Evolutionary conservation across 164 flowering plant species (phyloP), one percentile per base, ranked within the genome.

Genomic region (Dillenia suffruticosa): DNA sequence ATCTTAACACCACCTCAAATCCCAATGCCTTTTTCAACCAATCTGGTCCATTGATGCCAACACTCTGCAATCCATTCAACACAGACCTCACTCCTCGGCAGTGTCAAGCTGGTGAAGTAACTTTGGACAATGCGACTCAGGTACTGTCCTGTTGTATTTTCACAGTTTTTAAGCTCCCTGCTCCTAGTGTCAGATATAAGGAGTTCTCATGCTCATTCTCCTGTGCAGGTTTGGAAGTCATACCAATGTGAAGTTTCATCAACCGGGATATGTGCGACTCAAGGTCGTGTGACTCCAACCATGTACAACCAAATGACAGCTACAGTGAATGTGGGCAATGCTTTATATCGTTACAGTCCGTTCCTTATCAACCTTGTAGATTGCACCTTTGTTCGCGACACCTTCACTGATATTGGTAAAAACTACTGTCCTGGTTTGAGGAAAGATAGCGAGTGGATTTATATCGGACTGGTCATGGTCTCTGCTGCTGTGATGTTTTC

Each of bases 401-500:
- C 97, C 6, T 88, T 93, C 72, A 44, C 72, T 0, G 67, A 60
- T 9, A 78, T 93, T 50, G 59, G 67, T 12, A 24, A 17, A 0
- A 50, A 64, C 0, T 62, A 86, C 44, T 95, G 97, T 57, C 97
- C 96, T 15, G 90, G 80, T 6, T 70, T 95, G 58, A 64, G 78
- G 22, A 60, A 50, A 44, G 74, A 84, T 67, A 84, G 77, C 44
- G 8, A 69, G 46, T 84, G 88, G 88, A 72, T 87, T 26, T 90
- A 87, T 59, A 59, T 79, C 16, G 99, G 98, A 0, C 60, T 88
- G 59, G 82, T 80, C 2, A 56, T 88, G 79, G 94, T 88, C 46
- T 84, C 99, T 12, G 78, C 74, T 62, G 90, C 94, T n/a, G 95
- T 92, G 26, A 85, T 86, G 92, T 75, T 85, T 10, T 92, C 99